phyloP scores from a whole-genome alignment of 306 rosid species.

The Cicer arietinum region DNA sequence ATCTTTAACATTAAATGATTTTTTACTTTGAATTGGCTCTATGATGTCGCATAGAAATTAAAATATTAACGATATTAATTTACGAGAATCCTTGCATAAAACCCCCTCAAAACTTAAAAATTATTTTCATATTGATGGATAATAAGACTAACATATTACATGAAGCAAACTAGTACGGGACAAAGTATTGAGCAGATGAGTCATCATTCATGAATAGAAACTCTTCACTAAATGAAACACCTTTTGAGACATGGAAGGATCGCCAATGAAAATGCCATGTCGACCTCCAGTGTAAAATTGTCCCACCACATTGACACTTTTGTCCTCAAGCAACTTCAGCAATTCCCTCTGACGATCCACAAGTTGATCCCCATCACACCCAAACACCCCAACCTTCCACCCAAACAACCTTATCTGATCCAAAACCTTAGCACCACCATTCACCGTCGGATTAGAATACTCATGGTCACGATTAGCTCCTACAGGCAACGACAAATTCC shows the following conservation, averaged over 20 bases:
- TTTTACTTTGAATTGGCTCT: too few relatives aligned
- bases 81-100: too few relatives aligned
- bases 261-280: conserved; percentile 52
- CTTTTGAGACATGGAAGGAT: conserved; percentile 37
- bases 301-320: conserved; percentile 45
- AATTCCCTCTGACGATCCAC: conserved; percentile 52
- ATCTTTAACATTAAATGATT: too few relatives aligned
- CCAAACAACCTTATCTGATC: conserved; percentile 40
- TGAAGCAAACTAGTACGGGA: too few relatives aligned
- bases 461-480: conserved; percentile 58
- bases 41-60: too few relatives aligned
- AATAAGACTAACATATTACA: too few relatives aligned
- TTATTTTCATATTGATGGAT: too few relatives aligned
- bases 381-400: conserved; percentile 54
- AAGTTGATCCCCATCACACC: conserved; percentile 57
- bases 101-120: too few relatives aligned
- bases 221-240: conserved; percentile 17
- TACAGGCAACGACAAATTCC: conserved; percentile 56
- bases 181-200: too few relatives aligned
- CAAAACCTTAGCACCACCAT: conserved; percentile 37
- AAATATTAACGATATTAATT: too few relatives aligned
- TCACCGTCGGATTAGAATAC: conserved; percentile 60
- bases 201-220: not conserved
- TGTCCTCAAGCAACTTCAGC: conserved; percentile 41
- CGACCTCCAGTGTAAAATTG: conserved; percentile 47